These are phyloP conservation scores for Neurospora terricola DNA, from an alignment of 495 filamentous ascomycete species.

Conservation along the genomic window DNA sequence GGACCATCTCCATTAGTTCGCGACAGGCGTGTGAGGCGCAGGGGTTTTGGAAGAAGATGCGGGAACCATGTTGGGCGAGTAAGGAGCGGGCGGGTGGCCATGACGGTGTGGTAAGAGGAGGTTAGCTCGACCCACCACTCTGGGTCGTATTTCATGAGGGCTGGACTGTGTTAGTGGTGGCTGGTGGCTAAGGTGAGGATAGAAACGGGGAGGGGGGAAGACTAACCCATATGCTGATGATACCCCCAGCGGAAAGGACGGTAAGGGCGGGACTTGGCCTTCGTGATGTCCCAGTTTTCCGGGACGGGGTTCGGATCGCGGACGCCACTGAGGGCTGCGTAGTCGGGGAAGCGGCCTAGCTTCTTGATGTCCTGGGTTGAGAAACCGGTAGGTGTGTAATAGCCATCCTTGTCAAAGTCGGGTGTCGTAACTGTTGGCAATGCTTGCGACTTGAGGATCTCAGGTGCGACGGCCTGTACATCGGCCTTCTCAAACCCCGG, in stretches of 20 bases:
- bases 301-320: conserved; percentile 58
- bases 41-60: conserved; percentile 59
- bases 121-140: conserved; percentile 93
- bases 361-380: conserved; percentile 61
- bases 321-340: conserved; percentile 67
- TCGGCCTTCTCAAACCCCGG: conserved; percentile 8
- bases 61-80: conserved; percentile 50
- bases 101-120: conserved; percentile 57
- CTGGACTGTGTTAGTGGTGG: conserved; percentile 28
- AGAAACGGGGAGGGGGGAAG: neutral
- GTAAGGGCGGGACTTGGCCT: conserved; percentile 58
- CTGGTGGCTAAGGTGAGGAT: too few species aligned
- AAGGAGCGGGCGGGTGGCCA: conserved; percentile 65
- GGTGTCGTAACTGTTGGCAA: conserved; percentile 9
- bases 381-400: conserved; percentile 30
- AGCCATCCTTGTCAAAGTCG: conserved; percentile 4
- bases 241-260: conserved; percentile 82
- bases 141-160: conserved; percentile 67
- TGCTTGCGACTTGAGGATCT: conserved; percentile 5
- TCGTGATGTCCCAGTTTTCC: conserved; percentile 52
- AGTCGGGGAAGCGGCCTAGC: conserved; percentile 77
- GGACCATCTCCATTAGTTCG: conserved; percentile 81
- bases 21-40: conserved; percentile 76
- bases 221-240: conserved; percentile 89
- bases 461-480: neutral